Evolutionary conservation across 768 basidiomycete species (phyloP), one percentile per base, ranked within the genome.

Genomic region (Phanerochaete sordida): DNA sequence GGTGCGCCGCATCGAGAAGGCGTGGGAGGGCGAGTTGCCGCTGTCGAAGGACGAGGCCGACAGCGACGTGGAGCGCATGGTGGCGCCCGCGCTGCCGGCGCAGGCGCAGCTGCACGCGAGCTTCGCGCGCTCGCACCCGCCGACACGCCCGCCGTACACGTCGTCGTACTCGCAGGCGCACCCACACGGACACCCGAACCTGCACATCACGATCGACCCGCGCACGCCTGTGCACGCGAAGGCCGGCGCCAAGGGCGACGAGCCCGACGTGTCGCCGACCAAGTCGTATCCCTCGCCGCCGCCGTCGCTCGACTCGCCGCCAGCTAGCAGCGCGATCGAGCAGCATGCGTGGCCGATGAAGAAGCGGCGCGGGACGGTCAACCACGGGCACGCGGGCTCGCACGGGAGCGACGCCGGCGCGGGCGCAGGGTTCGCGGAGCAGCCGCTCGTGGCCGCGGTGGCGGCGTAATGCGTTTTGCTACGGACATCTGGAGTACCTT

Each of bases 1-100:
- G 75, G 82, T 93, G 78, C 78, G 89, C 59, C 77, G 90, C 57
- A 84, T 92, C 19, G 89, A 91, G 66, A 90, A 88, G 2, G 81
- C 83, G 35, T 78, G 84, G 56, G 85, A 87, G 33, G 70, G 90
- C 68, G 78, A 84, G 72, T 76, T 94, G 26, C 92, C 92, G 0
- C 83, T 77, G 24, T 88, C 87, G 21, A 83, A 83, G 65, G 77
- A 72, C 59, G 91, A 93, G 55, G 73, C 76, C 37, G 69, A 88
- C 55, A 73, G 84, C 73, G 71, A 68, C 11, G 81, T 77, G 26
- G 72, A 73, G 12, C 75, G 77, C 26, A 74, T 73, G 60, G 52
- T 62, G 30, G 51, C 65, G 43, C 27, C 73, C 7, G 58, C 55
- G 23, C 31, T 62, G 27, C 43, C 62, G 2, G 62, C 47, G 39